Evolutionary conservation across 2,329 filamentous ascomycete genomes (phyloP).

Genomic region (Chaetomium sp.): DNA sequence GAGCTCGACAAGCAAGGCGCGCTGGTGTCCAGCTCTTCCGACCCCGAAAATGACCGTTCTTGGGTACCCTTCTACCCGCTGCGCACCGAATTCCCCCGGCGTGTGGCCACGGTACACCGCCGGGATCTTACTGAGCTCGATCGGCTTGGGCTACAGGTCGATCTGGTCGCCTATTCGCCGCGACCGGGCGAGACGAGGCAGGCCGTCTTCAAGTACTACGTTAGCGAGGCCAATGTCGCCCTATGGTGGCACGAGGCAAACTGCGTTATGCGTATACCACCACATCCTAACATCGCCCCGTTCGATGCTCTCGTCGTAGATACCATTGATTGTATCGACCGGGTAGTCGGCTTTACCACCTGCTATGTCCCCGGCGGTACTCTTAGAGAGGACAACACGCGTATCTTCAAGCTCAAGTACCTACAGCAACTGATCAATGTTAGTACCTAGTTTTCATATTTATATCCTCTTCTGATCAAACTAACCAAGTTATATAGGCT

Average conservation of each 20-base stretch:
- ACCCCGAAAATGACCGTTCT: too few species aligned
- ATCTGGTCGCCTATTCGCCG: neutral
- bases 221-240: slow-evolving; percentile 30
- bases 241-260: slow-evolving; percentile 43
- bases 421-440: slow-evolving; percentile 26
- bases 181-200: slow-evolving; percentile 17
- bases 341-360: slow-evolving; percentile 44
- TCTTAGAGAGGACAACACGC: slow-evolving; percentile 13
- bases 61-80: too few species aligned
- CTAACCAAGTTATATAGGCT: slow-evolving; percentile 5
- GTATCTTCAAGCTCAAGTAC: slow-evolving; percentile 28
- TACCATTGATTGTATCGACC: slow-evolving; percentile 29
- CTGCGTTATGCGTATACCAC: slow-evolving; percentile 41
- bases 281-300: slow-evolving; percentile 43
- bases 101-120: too few species aligned
- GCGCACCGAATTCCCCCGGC: too few species aligned
- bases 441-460: neutral
- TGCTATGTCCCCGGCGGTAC: slow-evolving; percentile 41
- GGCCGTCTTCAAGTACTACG: slow-evolving; percentile 44
- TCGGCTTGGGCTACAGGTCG: too few species aligned
- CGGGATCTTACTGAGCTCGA: too few species aligned
- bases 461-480: neutral
- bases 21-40: too few species aligned
- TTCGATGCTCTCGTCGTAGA: slow-evolving; percentile 43
- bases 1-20: too few species aligned